These are phyloP conservation scores for Phytophthora brassicae DNA, from an alignment of 352 stramenopile genomes.

Conservation along the genomic window DNA sequence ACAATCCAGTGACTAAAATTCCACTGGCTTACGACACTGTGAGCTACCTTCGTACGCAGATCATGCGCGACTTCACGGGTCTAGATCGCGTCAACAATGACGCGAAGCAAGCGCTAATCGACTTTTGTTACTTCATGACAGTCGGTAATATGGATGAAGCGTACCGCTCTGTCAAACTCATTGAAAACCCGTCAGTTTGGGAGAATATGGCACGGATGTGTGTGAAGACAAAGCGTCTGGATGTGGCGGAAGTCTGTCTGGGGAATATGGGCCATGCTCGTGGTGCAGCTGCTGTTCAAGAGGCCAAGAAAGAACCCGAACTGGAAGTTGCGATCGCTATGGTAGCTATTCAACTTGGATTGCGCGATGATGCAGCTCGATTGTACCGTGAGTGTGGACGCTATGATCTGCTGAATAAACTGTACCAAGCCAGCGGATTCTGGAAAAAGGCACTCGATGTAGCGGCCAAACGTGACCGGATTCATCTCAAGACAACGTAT, in stretches of 20 bases:
- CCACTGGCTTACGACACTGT: constrained; percentile 35
- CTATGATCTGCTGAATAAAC: constrained; percentile 91
- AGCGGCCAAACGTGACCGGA: constrained; percentile 86
- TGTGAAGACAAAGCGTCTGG: constrained; percentile 94
- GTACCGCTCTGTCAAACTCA: constrained; percentile 92
- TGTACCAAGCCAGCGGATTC: constrained; percentile 90
- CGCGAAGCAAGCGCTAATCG: constrained; percentile 86
- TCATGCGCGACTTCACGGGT: constrained; percentile 94
- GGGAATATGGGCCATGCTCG: constrained; percentile 94
- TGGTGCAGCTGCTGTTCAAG: constrained; percentile 87
- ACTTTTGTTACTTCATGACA: constrained; percentile 96
- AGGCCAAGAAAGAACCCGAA: constrained; percentile 68
- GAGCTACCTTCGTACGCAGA: constrained; percentile 67
- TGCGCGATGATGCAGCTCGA: constrained; percentile 90
- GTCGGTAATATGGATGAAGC: constrained; percentile 96
- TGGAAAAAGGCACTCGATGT: constrained; percentile 92
- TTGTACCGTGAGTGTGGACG: constrained; percentile 91
- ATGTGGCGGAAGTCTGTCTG: constrained; percentile 94
- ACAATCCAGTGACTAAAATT: constrained; percentile 23
- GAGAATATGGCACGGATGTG: constrained; percentile 97
- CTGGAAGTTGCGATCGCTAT: constrained; percentile 86
- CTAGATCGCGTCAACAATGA: constrained; percentile 89
- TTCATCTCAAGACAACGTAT: constrained; percentile 92
- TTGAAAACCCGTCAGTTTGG: constrained; percentile 93
- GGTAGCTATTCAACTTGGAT: constrained; percentile 92